Percentiles rank a stretch among this genome's conserved stretches.
These are phyloP conservation scores for Ophiocordyceps camponoti-rufipedis DNA, from an alignment of 2,329 filamentous ascomycete species.

Conservation along the genomic window DNA sequence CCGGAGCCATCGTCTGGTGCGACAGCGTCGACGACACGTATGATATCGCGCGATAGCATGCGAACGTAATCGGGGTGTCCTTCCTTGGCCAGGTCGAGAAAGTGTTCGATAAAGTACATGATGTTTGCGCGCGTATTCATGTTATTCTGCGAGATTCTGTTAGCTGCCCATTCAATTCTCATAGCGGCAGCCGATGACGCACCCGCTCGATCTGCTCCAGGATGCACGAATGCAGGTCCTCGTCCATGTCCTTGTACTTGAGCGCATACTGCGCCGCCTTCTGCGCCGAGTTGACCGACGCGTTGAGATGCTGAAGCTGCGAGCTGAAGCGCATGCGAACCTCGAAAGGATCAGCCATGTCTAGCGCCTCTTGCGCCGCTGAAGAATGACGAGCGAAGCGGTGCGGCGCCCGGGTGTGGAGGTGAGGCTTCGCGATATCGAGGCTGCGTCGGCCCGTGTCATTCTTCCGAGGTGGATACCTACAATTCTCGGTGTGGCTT, in stretches of 20 bases:
- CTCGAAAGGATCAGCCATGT: conserved; percentile 75
- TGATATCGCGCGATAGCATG: conserved; percentile 90
- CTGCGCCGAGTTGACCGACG: conserved; percentile 71
- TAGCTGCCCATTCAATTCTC: not conserved
- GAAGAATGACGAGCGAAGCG: not conserved
- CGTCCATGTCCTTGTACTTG: conserved; percentile 85
- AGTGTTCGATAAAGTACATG: conserved; percentile 96
- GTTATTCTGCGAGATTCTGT: conserved; percentile 41
- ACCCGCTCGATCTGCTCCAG: conserved; percentile 84
- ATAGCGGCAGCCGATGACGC: not conserved
- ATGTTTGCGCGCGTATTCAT: conserved; percentile 98
- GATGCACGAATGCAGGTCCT: conserved; percentile 94
- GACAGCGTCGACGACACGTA: conserved; percentile 80
- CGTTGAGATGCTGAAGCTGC: conserved; percentile 79
- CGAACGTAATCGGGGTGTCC: conserved; percentile 66
- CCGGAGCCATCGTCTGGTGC: conserved; percentile 74
- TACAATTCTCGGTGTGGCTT: not conserved
- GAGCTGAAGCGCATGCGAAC: conserved; percentile 93
- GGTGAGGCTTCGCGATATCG: too few relatives aligned
- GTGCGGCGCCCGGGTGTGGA: too few relatives aligned
- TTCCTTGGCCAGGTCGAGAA: conserved; percentile 71
- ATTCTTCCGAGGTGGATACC: too few relatives aligned
- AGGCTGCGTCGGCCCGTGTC: too few relatives aligned
- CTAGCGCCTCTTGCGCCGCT: not conserved
- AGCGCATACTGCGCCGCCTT: conserved; percentile 92